A percentile compares a stretch with the other conserved stretches of the same genome.
These are phyloP conservation scores for Atkinsonella hypoxylon DNA, from an alignment of 2,329 filamentous ascomycete species.

Conservation along the genomic window DNA sequence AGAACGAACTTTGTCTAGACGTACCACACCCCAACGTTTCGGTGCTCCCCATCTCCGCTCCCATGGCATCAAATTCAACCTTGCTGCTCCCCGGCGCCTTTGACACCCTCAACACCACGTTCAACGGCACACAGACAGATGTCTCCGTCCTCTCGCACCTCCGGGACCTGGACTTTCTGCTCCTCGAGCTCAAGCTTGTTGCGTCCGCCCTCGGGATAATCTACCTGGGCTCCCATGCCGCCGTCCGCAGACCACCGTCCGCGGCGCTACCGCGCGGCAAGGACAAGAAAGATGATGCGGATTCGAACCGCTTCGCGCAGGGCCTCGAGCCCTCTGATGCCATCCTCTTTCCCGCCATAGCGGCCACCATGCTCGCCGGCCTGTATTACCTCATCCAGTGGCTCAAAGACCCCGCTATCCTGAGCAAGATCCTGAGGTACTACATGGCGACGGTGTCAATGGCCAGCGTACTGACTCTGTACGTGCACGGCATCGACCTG, in stretches of 20 bases:
- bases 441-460: slow-evolving; percentile 76
- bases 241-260: slow-evolving; percentile 70
- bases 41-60: not conserved
- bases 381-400: slow-evolving; percentile 86
- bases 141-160: slow-evolving; percentile 19
- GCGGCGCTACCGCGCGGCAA: slow-evolving; percentile 49
- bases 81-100: slow-evolving; percentile 13
- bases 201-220: slow-evolving; percentile 70
- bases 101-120: slow-evolving; percentile 20
- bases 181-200: slow-evolving; percentile 36
- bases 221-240: slow-evolving; percentile 74
- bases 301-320: slow-evolving; percentile 29
- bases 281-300: slow-evolving; percentile 28
- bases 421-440: slow-evolving; percentile 72
- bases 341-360: slow-evolving; percentile 71
- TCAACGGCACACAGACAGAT: slow-evolving; percentile 11
- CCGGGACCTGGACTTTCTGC: slow-evolving; percentile 27
- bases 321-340: slow-evolving; percentile 60
- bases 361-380: slow-evolving; percentile 56
- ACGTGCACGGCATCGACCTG: slow-evolving; percentile 60
- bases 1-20: no score
- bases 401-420: slow-evolving; percentile 65
- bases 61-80: slow-evolving; percentile 15
- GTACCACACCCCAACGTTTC: no score
- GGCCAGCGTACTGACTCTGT: slow-evolving; percentile 61